Evolutionary conservation across 768 basidiomycete genomes (phyloP).

Genomic region (Boletus sp.): DNA sequence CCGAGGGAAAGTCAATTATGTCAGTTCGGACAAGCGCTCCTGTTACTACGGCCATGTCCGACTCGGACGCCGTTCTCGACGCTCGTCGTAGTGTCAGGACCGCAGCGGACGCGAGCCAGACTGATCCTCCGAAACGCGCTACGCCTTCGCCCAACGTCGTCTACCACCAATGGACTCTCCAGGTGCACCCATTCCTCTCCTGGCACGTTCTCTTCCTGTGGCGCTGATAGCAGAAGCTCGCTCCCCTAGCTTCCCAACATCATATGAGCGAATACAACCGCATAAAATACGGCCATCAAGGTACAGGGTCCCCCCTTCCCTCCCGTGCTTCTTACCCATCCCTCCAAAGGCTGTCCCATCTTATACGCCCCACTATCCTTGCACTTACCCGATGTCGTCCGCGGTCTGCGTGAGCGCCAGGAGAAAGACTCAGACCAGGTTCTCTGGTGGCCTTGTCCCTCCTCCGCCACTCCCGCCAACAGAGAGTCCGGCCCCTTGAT

Average conservation of each 20-base stretch:
- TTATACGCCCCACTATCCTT: constrained; percentile 62
- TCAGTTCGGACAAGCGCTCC: neutral
- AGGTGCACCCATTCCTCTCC: constrained; percentile 11
- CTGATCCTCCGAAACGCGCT: neutral
- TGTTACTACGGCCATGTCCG: constrained; percentile 9
- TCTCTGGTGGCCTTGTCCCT: constrained; percentile 49
- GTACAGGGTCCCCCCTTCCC: constrained; percentile 9
- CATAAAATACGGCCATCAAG: constrained; percentile 57
- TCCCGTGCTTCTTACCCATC: neutral
- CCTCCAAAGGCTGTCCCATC: constrained; percentile 48
- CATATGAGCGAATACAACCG: constrained; percentile 69
- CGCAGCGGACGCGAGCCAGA: neutral
- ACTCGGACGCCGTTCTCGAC: constrained; percentile 6
- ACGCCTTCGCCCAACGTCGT: neutral
- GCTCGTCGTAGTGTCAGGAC: neutral
- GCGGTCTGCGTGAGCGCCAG: constrained; percentile 53
- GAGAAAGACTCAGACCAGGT: constrained; percentile 32
- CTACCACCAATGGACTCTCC: constrained; percentile 14
- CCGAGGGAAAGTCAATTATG: neutral
- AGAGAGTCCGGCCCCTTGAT: constrained; percentile 10
- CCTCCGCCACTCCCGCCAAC: neutral
- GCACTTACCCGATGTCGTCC: constrained; percentile 55
- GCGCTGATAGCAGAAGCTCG: constrained; percentile 37
- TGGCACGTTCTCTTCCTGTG: neutral
- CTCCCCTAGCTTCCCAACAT: constrained; percentile 67